A percentile compares a stretch with the other conserved stretches of the same genome.
Evolutionary conservation across 176 grass and related monocot species (phyloP).

Genomic region (Eleusine indica): DNA sequence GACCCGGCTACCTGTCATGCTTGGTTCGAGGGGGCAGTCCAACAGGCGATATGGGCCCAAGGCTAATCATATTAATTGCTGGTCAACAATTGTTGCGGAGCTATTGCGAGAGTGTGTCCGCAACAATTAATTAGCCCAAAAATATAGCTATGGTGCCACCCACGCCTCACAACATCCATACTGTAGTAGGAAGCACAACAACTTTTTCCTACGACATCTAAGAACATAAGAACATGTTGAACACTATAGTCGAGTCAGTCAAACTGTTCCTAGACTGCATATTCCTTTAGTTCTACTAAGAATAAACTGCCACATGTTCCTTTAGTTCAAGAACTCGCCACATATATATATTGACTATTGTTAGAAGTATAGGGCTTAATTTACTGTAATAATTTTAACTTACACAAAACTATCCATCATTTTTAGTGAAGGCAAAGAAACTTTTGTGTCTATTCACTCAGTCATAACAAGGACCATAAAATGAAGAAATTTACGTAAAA

Average conservation of each 20-base stretch:
- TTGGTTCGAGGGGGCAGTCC: no score
- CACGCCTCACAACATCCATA: no score
- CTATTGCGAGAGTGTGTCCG: no score
- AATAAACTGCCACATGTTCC: not conserved
- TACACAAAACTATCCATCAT: conserved; percentile 14
- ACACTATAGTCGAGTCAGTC: not conserved
- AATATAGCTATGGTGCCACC: no score
- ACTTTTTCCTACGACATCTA: no score
- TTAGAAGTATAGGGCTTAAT: conserved; percentile 16
- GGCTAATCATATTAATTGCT: no score
- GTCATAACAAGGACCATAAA: no score
- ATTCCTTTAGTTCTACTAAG: not conserved
- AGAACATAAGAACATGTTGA: conserved; percentile 20
- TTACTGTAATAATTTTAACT: not conserved
- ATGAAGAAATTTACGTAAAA: not conserved
- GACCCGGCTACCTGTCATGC: no score
- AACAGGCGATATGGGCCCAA: no score
- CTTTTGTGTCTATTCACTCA: not conserved
- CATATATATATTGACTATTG: not conserved
- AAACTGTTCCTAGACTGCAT: not conserved
- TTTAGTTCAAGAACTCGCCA: not conserved
- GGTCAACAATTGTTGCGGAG: no score
- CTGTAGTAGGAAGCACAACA: no score
- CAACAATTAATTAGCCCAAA: no score
- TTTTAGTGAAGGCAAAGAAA: not conserved